These are phyloP conservation scores for Coniophora puteana DNA, from an alignment of 1,284 basidiomycete species.

Conservation along the genomic window DNA sequence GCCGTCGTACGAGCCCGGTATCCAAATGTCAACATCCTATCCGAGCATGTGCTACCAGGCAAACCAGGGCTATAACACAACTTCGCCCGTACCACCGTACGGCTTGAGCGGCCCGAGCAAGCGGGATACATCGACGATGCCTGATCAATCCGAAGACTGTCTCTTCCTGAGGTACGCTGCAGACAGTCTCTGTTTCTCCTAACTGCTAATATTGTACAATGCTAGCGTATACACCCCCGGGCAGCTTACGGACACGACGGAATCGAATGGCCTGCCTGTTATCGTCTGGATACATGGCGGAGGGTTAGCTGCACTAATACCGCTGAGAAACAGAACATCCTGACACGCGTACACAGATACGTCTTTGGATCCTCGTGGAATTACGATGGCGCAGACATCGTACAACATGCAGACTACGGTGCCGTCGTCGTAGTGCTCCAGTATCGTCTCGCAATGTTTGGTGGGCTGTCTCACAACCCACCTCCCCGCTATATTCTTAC, in stretches of 20 bases:
- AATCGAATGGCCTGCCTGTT: conserved; percentile 5
- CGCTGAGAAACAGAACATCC: too few relatives aligned
- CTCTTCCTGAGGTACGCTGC: conserved; percentile 7
- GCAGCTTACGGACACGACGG: neutral
- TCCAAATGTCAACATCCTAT: conserved; percentile 8
- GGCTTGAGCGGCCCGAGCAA: neutral
- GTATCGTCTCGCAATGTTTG: conserved; percentile 3
- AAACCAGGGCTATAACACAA: neutral
- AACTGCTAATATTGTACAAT: neutral
- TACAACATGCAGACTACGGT: conserved; percentile 2
- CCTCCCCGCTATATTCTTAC: neutral
- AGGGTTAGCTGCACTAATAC: too few relatives aligned
- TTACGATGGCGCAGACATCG: too few relatives aligned
- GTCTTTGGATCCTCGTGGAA: too few relatives aligned
- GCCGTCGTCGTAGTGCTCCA: conserved; percentile 4
- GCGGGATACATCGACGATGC: neutral
- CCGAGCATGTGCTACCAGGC: conserved; percentile 11
- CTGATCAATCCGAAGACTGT: conserved; percentile 5
- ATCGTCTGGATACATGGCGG: conserved; percentile 10
- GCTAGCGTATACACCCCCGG: conserved; percentile 8
- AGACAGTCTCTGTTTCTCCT: neutral
- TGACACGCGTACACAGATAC: too few relatives aligned
- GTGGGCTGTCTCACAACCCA: neutral
- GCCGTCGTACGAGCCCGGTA: conserved; percentile 2
- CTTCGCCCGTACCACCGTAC: neutral